A percentile compares a stretch with the other conserved stretches of the same genome.
phyloP scores from a whole-genome alignment of 306 rosid genomes.

The Cajanus cajan region DNA sequence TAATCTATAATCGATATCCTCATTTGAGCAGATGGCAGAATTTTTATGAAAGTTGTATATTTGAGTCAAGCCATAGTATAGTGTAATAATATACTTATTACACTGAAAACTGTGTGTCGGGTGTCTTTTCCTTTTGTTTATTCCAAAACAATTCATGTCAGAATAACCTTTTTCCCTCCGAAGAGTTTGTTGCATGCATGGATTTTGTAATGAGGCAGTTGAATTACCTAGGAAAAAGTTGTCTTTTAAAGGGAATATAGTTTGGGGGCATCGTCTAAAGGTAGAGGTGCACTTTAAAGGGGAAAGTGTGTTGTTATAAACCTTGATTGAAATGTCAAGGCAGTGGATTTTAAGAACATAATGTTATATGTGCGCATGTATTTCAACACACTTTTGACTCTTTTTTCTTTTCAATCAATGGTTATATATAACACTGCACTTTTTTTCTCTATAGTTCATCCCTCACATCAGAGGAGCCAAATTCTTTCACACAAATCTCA shows the following conservation, averaged over 20 bases:
- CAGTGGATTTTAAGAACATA: background rate
- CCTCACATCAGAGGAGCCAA: background rate
- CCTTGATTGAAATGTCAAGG: background rate
- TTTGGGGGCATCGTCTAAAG: background rate
- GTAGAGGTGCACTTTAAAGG: background rate
- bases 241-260: background rate
- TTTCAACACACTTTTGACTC: background rate
- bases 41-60: conserved; percentile 17
- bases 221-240: background rate
- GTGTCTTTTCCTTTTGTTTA: conserved; percentile 12
- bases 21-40: background rate
- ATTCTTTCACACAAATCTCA: background rate
- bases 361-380: background rate
- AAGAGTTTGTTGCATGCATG: background rate
- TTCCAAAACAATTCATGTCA: background rate
- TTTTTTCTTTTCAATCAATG: background rate
- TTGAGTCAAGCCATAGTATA: background rate
- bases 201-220: conserved; percentile 12
- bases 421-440: background rate
- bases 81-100: background rate
- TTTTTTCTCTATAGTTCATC: background rate
- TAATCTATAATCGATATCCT: conserved; percentile 7
- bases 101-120: background rate
- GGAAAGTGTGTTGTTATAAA: background rate
- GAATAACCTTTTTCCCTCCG: background rate